Percentiles rank a stretch among this genome's conserved stretches.
These are phyloP conservation scores for Fomitopsis pinicola DNA, from an alignment of 1,284 basidiomycete genomes.

Conservation along the genomic window DNA sequence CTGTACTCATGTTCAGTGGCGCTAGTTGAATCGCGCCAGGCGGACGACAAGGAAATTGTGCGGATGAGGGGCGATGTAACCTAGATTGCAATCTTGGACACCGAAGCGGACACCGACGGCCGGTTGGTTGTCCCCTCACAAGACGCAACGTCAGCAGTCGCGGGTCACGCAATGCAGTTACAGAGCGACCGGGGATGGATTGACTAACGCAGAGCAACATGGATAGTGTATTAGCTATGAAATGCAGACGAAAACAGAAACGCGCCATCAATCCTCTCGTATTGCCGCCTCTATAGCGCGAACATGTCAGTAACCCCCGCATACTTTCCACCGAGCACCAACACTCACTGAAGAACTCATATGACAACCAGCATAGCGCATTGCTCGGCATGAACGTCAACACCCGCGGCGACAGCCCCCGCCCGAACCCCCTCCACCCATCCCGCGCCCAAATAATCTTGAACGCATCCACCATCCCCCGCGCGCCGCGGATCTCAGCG, in stretches of 20 bases:
- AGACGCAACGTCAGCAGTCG: not conserved
- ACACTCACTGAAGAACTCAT: slow-evolving; percentile 94
- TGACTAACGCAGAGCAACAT: not conserved
- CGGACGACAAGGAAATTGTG: no score
- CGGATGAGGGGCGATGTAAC: no score
- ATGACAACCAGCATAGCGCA: slow-evolving; percentile 95
- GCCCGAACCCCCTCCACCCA: slow-evolving; percentile 80
- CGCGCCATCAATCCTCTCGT: slow-evolving; percentile 32
- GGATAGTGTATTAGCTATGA: not conserved
- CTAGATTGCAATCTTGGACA: not conserved
- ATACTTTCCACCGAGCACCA: not conserved
- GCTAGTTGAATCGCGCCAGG: no score
- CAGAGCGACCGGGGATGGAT: not conserved
- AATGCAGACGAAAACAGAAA: not conserved
- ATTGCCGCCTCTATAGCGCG: slow-evolving; percentile 60
- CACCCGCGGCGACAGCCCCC: slow-evolving; percentile 90
- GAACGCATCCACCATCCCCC: slow-evolving; percentile 87
- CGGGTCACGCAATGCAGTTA: not conserved
- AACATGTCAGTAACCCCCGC: slow-evolving; percentile 4
- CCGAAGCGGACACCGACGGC: not conserved
- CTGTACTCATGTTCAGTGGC: no score
- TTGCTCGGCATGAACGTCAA: slow-evolving; percentile 97
- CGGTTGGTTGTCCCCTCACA: not conserved
- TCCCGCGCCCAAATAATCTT: slow-evolving; percentile 85
- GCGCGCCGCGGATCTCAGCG: slow-evolving; percentile 77